These are phyloP conservation scores for Epichloe scottii DNA, from an alignment of 2,329 filamentous ascomycete species.

Conservation along the genomic window DNA sequence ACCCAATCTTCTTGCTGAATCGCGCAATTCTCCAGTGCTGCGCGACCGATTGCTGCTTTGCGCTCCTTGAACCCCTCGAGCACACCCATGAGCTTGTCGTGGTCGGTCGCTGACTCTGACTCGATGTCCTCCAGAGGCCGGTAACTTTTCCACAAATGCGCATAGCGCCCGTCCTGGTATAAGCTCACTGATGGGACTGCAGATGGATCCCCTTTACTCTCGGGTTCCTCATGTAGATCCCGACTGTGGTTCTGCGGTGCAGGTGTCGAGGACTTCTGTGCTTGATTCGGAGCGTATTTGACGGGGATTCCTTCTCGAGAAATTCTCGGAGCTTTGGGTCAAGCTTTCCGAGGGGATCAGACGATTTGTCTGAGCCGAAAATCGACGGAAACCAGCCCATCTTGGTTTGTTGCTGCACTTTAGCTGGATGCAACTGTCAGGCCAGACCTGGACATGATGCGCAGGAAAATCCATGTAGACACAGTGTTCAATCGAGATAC, in stretches of 20 bases:
- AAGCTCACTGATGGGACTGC: conserved; percentile 37
- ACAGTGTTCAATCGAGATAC: not conserved
- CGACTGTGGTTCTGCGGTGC: conserved; percentile 7
- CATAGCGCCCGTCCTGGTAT: conserved; percentile 52
- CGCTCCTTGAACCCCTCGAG: conserved; percentile 76
- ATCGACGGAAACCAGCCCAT: conserved; percentile 50
- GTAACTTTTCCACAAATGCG: conserved; percentile 90
- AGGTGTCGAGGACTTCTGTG: conserved; percentile 9
- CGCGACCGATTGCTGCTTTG: conserved; percentile 61
- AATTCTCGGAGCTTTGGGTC: conserved; percentile 77
- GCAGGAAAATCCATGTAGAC: not conserved
- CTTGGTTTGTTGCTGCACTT: conserved; percentile 3
- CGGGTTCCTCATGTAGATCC: conserved; percentile 9
- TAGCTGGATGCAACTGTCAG: not conserved
- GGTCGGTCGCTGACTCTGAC: conserved; percentile 55
- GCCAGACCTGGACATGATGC: not conserved
- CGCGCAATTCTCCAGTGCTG: conserved; percentile 88
- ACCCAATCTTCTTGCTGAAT: conserved; percentile 74
- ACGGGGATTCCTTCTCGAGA: conserved; percentile 67
- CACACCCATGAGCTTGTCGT: conserved; percentile 70
- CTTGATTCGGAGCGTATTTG: conserved; percentile 40
- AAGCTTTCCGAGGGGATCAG: conserved; percentile 56
- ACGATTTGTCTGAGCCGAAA: conserved; percentile 33
- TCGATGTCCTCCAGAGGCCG: conserved; percentile 59
- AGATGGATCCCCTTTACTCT: conserved; percentile 10